These are phyloP conservation scores for Pulveroboletus ridleyi DNA, from an alignment of 1,284 basidiomycete genomes.

Conservation along the genomic window DNA sequence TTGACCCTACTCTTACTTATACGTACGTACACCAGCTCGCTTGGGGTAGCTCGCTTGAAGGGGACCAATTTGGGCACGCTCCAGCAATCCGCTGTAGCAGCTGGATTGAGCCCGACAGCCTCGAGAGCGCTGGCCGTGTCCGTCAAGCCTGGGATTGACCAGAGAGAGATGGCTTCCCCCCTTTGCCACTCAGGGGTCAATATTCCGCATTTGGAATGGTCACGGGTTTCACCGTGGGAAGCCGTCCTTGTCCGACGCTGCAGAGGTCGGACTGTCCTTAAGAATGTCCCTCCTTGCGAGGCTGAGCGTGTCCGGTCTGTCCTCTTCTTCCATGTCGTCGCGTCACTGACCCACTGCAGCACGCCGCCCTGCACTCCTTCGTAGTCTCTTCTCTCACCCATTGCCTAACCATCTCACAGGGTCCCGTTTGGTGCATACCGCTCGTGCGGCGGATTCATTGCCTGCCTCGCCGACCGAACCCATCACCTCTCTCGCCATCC, in stretches of 20 bases:
- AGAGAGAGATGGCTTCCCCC: too few species aligned
- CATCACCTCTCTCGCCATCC: slow-evolving; percentile 72
- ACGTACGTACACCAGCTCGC: slow-evolving; percentile 25
- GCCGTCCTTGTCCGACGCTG: too few species aligned
- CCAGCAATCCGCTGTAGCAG: not conserved
- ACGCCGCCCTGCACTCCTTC: slow-evolving; percentile 46
- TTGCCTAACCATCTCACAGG: slow-evolving; percentile 40
- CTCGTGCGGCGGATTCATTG: slow-evolving; percentile 44
- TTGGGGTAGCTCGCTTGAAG: slow-evolving; percentile 23
- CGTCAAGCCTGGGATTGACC: not conserved
- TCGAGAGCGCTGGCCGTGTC: not conserved
- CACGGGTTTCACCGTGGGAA: slow-evolving; percentile 28
- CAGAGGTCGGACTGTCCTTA: slow-evolving; percentile 5
- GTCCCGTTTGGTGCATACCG: slow-evolving; percentile 60
- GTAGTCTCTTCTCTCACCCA: too few species aligned
- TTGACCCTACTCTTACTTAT: slow-evolving; percentile 38
- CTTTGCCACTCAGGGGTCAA: slow-evolving; percentile 19
- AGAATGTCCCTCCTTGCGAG: slow-evolving; percentile 58
- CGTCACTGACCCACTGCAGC: slow-evolving; percentile 39
- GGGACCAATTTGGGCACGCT: slow-evolving; percentile 8
- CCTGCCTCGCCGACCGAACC: slow-evolving; percentile 56
- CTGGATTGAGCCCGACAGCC: not conserved
- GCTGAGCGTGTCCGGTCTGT: slow-evolving; percentile 53
- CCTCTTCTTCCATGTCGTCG: not conserved
- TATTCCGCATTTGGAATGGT: not conserved